Percentiles rank a stretch among this genome's conserved stretches.
These are phyloP conservation scores for Myriosclerotinia duriaeana DNA, from an alignment of 2,329 filamentous ascomycete species.

Conservation along the genomic window DNA sequence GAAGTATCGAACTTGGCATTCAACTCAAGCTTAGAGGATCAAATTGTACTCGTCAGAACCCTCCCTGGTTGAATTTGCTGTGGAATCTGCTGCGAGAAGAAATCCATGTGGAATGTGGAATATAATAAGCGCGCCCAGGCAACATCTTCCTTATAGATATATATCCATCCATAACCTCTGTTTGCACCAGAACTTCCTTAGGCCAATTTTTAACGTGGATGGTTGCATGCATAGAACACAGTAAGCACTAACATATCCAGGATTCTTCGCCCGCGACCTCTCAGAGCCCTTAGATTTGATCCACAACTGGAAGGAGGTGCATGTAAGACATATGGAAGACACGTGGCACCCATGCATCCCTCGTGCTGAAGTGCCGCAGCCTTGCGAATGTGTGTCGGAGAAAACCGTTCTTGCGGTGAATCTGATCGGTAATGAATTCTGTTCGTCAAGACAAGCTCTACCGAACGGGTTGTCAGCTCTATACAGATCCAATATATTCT, in stretches of 20 bases:
- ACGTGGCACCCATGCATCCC: constrained; percentile 15
- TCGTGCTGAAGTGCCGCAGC: neutral
- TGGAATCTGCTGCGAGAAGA: neutral
- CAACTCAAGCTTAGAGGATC: neutral
- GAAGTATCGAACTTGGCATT: neutral
- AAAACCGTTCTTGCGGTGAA: neutral
- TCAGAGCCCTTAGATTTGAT: constrained; percentile 6
- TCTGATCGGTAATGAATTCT: neutral
- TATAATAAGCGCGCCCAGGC: too few relatives aligned
- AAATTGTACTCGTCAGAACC: neutral
- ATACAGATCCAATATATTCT: neutral
- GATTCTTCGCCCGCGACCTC: constrained; percentile 11
- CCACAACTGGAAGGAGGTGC: constrained; percentile 1
- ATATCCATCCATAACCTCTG: neutral
- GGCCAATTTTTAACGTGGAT: neutral
- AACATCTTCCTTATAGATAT: neutral
- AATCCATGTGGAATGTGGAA: neutral
- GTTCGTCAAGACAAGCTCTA: neutral
- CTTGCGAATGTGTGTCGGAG: neutral
- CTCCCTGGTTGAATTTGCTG: neutral
- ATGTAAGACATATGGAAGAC: constrained; percentile 20
- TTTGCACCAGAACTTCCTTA: neutral
- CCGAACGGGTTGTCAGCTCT: neutral
- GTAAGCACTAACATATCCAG: constrained; percentile 12
- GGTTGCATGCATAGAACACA: constrained; percentile 3